These are phyloP conservation scores for Ustilago sp. DNA, from an alignment of 1,284 basidiomycete species.

Conservation along the genomic window DNA sequence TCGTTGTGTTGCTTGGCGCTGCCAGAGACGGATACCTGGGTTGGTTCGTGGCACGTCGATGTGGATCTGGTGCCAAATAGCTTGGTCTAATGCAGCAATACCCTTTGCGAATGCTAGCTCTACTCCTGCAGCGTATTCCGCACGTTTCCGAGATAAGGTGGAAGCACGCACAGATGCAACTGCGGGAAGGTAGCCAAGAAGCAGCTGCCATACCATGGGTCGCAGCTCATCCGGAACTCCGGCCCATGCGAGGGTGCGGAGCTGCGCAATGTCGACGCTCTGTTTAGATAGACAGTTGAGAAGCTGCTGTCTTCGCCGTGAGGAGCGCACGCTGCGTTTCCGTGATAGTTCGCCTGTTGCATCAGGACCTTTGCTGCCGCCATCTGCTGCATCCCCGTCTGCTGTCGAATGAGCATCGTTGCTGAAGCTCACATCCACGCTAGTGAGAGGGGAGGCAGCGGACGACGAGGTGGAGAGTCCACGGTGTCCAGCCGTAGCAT, in stretches of 20 bases:
- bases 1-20: conserved; percentile 65
- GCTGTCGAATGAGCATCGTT: neutral
- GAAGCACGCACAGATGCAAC: conserved; percentile 81
- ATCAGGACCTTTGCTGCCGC: neutral
- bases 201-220: conserved; percentile 91
- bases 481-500: conserved; percentile 18
- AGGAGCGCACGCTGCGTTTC: conserved; percentile 48
- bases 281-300: conserved; percentile 53
- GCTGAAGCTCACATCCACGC: conserved; percentile 18
- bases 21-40: conserved; percentile 67
- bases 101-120: conserved; percentile 88
- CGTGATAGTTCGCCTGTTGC: conserved; percentile 18
- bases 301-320: conserved; percentile 55
- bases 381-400: neutral
- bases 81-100: conserved; percentile 58
- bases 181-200: conserved; percentile 87
- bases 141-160: conserved; percentile 86
- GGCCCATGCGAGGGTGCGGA: conserved; percentile 93
- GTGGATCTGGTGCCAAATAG: conserved; percentile 68
- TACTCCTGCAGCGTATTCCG: conserved; percentile 90
- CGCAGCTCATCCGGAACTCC: conserved; percentile 89
- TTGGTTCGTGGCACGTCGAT: conserved; percentile 69
- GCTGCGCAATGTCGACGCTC: conserved; percentile 73
- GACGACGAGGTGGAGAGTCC: conserved; percentile 22
- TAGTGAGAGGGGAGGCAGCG: conserved; percentile 10